Percentiles rank a stretch among this genome's conserved stretches.
Evolutionary conservation across 2,329 filamentous ascomycete genomes (phyloP).

Genomic region (Colletotrichum sp.): DNA sequence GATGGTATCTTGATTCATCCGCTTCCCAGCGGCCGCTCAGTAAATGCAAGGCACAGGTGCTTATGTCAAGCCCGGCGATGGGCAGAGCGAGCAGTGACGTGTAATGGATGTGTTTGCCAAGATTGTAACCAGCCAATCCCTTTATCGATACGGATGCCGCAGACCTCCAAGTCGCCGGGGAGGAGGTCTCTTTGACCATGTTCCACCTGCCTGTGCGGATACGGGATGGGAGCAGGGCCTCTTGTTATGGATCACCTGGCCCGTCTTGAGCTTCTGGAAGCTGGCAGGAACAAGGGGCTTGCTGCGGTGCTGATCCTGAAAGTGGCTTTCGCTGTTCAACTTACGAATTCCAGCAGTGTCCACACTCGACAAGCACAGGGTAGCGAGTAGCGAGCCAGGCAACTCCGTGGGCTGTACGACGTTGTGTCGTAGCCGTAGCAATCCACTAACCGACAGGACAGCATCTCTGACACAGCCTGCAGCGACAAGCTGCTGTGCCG

Average conservation of each 20-base stretch:
- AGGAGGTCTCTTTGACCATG: not conserved
- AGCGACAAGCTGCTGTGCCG: not conserved
- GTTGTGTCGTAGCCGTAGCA: not conserved
- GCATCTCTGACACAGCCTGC: not conserved
- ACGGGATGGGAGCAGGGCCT: not conserved
- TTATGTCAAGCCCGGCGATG: not conserved
- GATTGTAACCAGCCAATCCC: not conserved
- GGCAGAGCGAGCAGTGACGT: slow-evolving; percentile 1
- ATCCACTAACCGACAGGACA: not conserved
- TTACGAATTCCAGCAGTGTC: not conserved
- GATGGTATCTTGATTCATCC: not conserved
- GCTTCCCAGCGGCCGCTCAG: not conserved
- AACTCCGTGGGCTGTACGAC: not conserved
- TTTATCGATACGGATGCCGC: slow-evolving; percentile 5
- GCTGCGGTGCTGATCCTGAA: not conserved
- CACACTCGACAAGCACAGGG: not conserved
- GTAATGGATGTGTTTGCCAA: not conserved
- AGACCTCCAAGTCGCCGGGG: not conserved
- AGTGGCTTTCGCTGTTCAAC: not conserved
- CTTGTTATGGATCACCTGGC: not conserved
- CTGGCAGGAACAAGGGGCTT: slow-evolving; percentile 1
- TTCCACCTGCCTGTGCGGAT: not conserved
- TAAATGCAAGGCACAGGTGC: not conserved
- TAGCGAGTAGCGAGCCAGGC: not conserved
- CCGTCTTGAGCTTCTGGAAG: slow-evolving; percentile 18